These are phyloP conservation scores for Globisporangium rhizosaccharum DNA, from an alignment of 352 stramenopile genomes.

Conservation along the genomic window DNA sequence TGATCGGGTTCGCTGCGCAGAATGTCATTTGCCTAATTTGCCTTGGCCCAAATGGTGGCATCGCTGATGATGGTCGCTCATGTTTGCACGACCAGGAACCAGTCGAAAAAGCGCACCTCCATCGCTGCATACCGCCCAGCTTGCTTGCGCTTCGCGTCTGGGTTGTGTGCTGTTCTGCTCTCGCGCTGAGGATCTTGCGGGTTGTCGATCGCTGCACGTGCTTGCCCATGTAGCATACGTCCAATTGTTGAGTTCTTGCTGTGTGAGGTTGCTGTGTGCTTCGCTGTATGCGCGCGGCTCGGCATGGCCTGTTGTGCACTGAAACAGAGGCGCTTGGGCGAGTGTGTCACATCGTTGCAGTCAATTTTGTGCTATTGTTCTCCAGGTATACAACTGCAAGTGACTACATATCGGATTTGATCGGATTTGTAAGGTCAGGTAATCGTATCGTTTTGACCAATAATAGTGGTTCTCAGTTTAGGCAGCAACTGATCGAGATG, in stretches of 20 bases:
- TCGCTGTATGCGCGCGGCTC: neutral
- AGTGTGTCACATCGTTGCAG: neutral
- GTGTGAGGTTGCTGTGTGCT: neutral
- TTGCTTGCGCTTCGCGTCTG: slow-evolving; percentile 1
- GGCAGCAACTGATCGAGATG: too few species aligned
- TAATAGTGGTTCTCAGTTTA: too few species aligned
- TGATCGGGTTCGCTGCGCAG: neutral
- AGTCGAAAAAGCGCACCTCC: neutral
- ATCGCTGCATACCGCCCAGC: slow-evolving; percentile 1
- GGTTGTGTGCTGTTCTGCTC: neutral
- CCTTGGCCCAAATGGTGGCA: neutral
- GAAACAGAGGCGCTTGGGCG: neutral
- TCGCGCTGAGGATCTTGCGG: slow-evolving; percentile 1
- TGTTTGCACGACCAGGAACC: neutral
- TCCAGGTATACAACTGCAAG: neutral
- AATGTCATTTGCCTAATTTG: neutral
- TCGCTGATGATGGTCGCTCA: neutral
- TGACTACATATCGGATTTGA: slow-evolving; percentile 4
- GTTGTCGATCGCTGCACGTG: neutral
- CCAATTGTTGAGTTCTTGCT: slow-evolving; percentile 1
- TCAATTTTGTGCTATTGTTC: slow-evolving; percentile 4
- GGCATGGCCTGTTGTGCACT: neutral
- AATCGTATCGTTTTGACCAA: too few species aligned
- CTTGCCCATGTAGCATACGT: neutral
- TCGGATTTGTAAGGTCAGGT: neutral